A percentile compares a stretch with the other conserved stretches of the same genome.
These are phyloP conservation scores for Aphanomyces invadans DNA, from an alignment of 352 stramenopile genomes.

Conservation along the genomic window DNA sequence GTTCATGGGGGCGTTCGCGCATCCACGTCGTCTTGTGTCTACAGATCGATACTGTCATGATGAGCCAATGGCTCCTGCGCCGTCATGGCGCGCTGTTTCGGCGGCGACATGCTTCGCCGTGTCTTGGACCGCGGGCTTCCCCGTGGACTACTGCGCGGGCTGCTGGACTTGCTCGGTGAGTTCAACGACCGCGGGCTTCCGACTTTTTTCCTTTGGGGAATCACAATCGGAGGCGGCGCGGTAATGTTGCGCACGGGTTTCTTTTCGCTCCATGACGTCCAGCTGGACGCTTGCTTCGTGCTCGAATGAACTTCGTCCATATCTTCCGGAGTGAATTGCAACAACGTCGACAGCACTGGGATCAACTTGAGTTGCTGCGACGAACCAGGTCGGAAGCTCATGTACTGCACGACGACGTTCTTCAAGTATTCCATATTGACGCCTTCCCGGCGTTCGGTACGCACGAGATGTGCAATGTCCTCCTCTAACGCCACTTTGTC, in stretches of 20 bases:
- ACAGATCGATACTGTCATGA: conserved; percentile 22
- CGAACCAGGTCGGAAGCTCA: conserved; percentile 78
- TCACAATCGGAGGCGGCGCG: conserved; percentile 29
- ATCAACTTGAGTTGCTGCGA: conserved; percentile 68
- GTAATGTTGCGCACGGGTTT: conserved; percentile 68
- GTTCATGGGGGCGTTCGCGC: too few species aligned
- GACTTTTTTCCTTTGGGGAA: conserved; percentile 20
- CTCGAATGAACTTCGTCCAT: conserved; percentile 71
- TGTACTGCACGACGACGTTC: conserved; percentile 87
- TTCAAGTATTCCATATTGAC: conserved; percentile 90
- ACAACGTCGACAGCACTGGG: conserved; percentile 74
- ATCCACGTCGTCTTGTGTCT: too few species aligned
- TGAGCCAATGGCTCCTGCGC: background rate
- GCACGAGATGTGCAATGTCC: conserved; percentile 64
- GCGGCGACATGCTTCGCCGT: conserved; percentile 5
- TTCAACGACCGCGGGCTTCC: background rate
- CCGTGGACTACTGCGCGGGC: background rate
- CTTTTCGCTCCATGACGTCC: conserved; percentile 41
- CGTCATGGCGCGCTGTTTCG: background rate
- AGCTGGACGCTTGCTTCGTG: conserved; percentile 49
- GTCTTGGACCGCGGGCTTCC: conserved; percentile 9
- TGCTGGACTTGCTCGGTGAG: background rate
- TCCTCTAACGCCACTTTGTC: conserved; percentile 56
- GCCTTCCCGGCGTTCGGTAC: conserved; percentile 71
- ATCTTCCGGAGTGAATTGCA: conserved; percentile 72